These are phyloP conservation scores for Sicyos edulis DNA, from an alignment of 306 rosid species.

Conservation along the genomic window DNA sequence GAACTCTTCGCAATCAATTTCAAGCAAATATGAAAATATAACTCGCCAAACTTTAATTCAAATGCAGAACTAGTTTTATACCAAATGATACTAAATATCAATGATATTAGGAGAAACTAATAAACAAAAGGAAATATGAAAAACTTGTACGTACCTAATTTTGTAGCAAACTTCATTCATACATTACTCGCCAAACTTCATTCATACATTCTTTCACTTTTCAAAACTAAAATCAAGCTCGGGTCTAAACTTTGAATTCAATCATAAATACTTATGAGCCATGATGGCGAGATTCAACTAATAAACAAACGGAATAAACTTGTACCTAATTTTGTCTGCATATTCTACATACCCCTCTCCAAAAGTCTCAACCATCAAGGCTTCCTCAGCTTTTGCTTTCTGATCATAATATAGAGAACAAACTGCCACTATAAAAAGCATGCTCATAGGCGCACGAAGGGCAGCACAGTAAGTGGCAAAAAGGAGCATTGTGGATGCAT, in stretches of 20 bases:
- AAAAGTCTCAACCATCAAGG: constrained; percentile 81
- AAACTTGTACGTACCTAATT: too few relatives aligned
- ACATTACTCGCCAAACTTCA: neutral
- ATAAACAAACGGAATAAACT: constrained; percentile 75
- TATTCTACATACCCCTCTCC: constrained; percentile 63
- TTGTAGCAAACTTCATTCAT: too few relatives aligned
- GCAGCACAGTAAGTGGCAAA: constrained; percentile 64
- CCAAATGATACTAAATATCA: neutral
- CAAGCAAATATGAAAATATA: neutral
- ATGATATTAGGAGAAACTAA: neutral
- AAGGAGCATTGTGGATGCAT: constrained; percentile 66
- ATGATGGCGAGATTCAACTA: constrained; percentile 29
- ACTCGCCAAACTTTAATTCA: neutral
- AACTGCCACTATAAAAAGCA: constrained; percentile 51
- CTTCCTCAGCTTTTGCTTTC: constrained; percentile 82
- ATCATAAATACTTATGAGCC: neutral
- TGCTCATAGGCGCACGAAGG: constrained; percentile 70
- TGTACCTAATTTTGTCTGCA: constrained; percentile 68
- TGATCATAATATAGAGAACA: constrained; percentile 69
- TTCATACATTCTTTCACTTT: constrained; percentile 9
- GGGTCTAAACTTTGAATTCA: neutral
- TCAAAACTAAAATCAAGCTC: neutral
- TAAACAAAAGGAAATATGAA: too few relatives aligned
- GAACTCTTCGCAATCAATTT: neutral
- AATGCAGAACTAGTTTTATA: constrained; percentile 1